Conservation (phyloP, 2,329 filamentous ascomycete species). For the Cryphonectria carpinicola region DNA sequence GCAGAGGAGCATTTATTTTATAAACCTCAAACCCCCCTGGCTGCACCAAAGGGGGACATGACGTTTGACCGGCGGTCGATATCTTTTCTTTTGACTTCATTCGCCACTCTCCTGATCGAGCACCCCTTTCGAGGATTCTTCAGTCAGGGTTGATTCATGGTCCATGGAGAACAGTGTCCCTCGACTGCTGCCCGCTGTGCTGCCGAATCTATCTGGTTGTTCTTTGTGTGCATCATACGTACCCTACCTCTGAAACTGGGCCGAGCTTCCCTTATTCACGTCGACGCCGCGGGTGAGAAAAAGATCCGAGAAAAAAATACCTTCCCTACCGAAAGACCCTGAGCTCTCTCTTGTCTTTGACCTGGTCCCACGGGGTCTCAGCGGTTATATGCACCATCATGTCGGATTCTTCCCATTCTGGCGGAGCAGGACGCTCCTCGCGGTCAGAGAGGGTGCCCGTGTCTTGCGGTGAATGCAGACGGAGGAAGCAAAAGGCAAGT, state of each 20-base stretch:
- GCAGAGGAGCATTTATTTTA: background rate
- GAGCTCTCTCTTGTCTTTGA: background rate
- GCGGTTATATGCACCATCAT: slow-evolving; percentile 26
- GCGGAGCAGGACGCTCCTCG: slow-evolving; percentile 32
- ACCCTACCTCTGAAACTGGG: background rate
- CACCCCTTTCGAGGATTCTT: no score
- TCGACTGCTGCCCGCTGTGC: slow-evolving; percentile 4
- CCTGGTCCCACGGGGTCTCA: slow-evolving; percentile 3
- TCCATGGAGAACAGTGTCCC: slow-evolving; percentile 2
- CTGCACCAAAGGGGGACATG: background rate
- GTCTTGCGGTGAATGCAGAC: slow-evolving; percentile 55
- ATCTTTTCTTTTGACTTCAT: background rate
- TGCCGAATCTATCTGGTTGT: background rate
- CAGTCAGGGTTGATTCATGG: background rate
- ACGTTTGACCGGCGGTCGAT: slow-evolving; percentile 4
- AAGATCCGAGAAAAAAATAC: background rate
- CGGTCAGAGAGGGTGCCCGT: slow-evolving; percentile 44
- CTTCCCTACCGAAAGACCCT: background rate
- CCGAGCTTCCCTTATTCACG: background rate
- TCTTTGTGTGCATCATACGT: background rate
- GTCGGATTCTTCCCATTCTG: slow-evolving; percentile 41
- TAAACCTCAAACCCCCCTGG: background rate
- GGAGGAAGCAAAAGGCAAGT: slow-evolving; percentile 56
- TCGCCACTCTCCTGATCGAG: background rate
- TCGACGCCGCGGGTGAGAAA: background rate